These are phyloP conservation scores for Lojkania enalia DNA, from an alignment of 2,329 filamentous ascomycete genomes.

Conservation along the genomic window DNA sequence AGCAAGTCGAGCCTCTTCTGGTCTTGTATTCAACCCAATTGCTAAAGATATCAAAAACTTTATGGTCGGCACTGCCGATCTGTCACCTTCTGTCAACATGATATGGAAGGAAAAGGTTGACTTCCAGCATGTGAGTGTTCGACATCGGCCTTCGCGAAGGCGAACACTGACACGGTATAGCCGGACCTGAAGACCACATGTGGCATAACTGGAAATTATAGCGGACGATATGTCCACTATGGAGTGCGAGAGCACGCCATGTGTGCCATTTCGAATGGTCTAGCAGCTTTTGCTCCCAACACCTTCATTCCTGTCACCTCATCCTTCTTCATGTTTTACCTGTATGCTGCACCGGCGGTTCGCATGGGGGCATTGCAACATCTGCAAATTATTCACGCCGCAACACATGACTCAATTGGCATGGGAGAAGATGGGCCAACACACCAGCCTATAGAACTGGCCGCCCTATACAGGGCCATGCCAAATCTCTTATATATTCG, in stretches of 20 bases:
- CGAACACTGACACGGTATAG: conserved; percentile 19
- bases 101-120: conserved; percentile 53
- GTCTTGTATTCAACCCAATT: conserved; percentile 55
- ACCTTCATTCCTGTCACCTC: conserved; percentile 53
- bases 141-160: conserved; percentile 7
- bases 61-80: conserved; percentile 71
- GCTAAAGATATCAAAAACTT: conserved; percentile 87
- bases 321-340: conserved; percentile 68
- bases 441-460: conserved; percentile 64
- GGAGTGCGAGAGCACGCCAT: conserved; percentile 45
- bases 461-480: conserved; percentile 63
- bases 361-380: conserved; percentile 63
- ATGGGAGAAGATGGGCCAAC: conserved; percentile 65
- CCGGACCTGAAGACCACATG: conserved; percentile 38
- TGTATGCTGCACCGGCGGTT: conserved; percentile 61
- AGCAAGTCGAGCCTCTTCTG: conserved; percentile 56
- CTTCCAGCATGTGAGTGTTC: conserved; percentile 54
- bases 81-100: conserved; percentile 57
- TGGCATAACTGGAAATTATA: conserved; percentile 58
- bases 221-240: conserved; percentile 56
- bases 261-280: conserved; percentile 53
- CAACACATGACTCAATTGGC: conserved; percentile 61
- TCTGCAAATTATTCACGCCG: conserved; percentile 62
- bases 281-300: conserved; percentile 55
- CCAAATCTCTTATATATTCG: conserved; percentile 65